phyloP scores from a whole-genome alignment of 495 filamentous ascomycete genomes.

The Cryomyces antarcticus region DNA sequence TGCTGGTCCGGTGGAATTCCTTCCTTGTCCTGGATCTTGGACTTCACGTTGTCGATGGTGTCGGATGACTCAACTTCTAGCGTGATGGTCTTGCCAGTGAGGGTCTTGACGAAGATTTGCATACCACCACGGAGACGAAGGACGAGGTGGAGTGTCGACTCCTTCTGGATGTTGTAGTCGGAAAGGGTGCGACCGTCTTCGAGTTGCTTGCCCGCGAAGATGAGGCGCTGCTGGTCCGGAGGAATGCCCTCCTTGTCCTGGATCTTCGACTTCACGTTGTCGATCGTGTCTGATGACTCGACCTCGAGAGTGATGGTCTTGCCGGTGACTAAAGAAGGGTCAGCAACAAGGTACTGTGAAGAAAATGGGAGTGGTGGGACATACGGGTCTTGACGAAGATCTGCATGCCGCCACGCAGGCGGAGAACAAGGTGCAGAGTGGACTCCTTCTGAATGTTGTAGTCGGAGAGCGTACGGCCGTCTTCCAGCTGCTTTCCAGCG shows the following conservation, averaged over 20 bases:
- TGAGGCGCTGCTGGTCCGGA: constrained; percentile 93
- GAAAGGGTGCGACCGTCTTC: constrained; percentile 92
- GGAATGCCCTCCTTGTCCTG: constrained; percentile 99
- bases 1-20: constrained; percentile 63
- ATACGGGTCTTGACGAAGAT: constrained; percentile 96
- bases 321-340: constrained; percentile 47
- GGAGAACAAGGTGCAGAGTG: constrained; percentile 86
- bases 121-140: constrained; percentile 97
- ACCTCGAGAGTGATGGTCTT: constrained; percentile 99
- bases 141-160: constrained; percentile 85
- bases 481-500: constrained; percentile 93
- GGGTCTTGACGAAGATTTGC: constrained; percentile 58
- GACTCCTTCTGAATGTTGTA: constrained; percentile 99
- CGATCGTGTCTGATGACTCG: constrained; percentile 92
- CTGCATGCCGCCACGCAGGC: constrained; percentile 77
- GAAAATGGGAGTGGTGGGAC: constrained; percentile 25
- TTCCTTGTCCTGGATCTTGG: constrained; percentile 63
- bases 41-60: constrained; percentile 90
- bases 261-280: constrained; percentile 98
- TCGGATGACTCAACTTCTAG: constrained; percentile 92
- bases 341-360: constrained; percentile 15
- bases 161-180: constrained; percentile 99
- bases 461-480: constrained; percentile 92
- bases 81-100: constrained; percentile 96
- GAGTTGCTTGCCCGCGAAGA: constrained; percentile 96